A percentile compares a stretch with the other conserved stretches of the same genome.
Conservation (phyloP, 176 grass and related monocot genomes). For the Aegilops speltoides region DNA sequence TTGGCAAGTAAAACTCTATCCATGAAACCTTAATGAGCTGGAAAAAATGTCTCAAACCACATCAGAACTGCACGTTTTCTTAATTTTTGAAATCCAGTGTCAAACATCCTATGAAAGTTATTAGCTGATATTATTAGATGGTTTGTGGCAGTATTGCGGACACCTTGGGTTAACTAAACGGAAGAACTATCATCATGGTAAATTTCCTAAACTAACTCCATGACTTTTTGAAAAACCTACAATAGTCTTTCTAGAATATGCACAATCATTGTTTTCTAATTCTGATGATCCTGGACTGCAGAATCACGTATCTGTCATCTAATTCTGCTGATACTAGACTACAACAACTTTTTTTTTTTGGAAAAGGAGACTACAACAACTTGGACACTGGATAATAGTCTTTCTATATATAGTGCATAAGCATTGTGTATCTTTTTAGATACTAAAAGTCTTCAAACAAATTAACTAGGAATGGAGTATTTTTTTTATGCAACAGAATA, state of each 20-base stretch:
- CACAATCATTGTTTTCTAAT: neutral
- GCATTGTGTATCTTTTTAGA: neutral
- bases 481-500: neutral
- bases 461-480: neutral
- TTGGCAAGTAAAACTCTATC: neutral
- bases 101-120: neutral
- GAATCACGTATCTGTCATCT: neutral
- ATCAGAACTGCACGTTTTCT: neutral
- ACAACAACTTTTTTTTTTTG: neutral
- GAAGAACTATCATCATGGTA: neutral
- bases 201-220: neutral
- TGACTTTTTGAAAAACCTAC: neutral
- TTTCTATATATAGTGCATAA: neutral
- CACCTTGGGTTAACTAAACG: slow-evolving; percentile 10
- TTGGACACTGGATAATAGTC: neutral
- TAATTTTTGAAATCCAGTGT: neutral
- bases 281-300: neutral
- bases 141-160: neutral
- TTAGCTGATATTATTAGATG: slow-evolving; percentile 7
- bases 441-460: neutral
- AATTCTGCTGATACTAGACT: neutral
- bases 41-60: neutral
- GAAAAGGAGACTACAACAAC: too few relatives aligned
- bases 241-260: neutral
- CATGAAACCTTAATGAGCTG: slow-evolving; percentile 14